A percentile compares a stretch with the other conserved stretches of the same genome.
These are phyloP conservation scores for Clitoria ternatea DNA, from an alignment of 306 rosid genomes.

Conservation along the genomic window DNA sequence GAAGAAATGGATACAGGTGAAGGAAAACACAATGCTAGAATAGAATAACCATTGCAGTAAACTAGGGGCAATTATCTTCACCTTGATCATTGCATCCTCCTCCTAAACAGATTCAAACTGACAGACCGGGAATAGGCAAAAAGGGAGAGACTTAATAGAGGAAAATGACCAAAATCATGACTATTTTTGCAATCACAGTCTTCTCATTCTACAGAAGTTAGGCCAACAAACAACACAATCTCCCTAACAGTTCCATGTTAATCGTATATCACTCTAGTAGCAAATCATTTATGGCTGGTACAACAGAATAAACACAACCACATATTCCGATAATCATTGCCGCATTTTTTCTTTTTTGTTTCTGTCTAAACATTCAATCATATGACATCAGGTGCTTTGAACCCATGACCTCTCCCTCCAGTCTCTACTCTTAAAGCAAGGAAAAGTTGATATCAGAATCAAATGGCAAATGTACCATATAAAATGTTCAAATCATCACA, in stretches of 20 bases:
- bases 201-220: conserved; percentile 12
- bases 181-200: not conserved
- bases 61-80: not conserved
- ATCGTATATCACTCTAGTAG: not conserved
- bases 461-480: not conserved
- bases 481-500: conserved; percentile 15
- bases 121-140: conserved; percentile 6
- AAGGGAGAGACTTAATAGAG: not conserved
- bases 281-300: not conserved
- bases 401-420: not conserved
- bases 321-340: not conserved
- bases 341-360: not conserved
- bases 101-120: conserved; percentile 8
- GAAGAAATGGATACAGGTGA: not conserved
- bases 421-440: conserved; percentile 11
- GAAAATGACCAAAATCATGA: not conserved
- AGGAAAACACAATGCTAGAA: not conserved
- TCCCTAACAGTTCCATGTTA: not conserved
- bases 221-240: not conserved
- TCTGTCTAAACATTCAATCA: not conserved
- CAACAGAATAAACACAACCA: not conserved
- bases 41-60: not conserved
- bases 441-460: not conserved
- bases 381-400: not conserved
- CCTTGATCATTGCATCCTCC: conserved; percentile 19